Evolutionary conservation across 192 early-diverging fungal genomes (phyloP), one percentile per base, ranked within the genome.

Genomic region (Phlyctochytrium planicorne): DNA sequence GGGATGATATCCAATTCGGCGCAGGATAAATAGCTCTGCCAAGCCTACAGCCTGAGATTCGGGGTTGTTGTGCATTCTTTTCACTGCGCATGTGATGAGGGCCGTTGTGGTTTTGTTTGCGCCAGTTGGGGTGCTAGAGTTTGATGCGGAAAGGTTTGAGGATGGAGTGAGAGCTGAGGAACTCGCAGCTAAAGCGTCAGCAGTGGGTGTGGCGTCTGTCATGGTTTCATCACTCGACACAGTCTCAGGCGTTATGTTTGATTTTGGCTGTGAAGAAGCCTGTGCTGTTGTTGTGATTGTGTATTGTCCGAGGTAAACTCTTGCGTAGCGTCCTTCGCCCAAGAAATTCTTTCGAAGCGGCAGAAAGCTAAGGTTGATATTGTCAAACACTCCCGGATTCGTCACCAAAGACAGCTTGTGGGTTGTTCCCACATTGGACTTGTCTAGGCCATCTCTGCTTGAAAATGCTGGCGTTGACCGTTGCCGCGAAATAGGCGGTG

Each of bases 281-380:
- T n/a, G n/a, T n/a, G n/a, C n/a, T n/a, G n/a, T 67, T 34, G 52
- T 29, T 37, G 59, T 68, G 6, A 71, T 30, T 3, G 67, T 75
- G 60, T 82, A 84, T 6, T 72, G 65, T 1, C 76, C 80, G 2
- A 65, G 31, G 57, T 68, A 85, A 6, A 85, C 83, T 63, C 59
- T 59, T 17, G 79, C 69, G 47, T 81, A 81, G 2, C 79, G 50
- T 1, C 83, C 83, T 37, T 85, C 69, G 6, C 83, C 83, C 2
- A 85, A 68, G 68, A 79, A 82, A 61, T 85, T 82, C 50, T 73
- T 78, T 17, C 25, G 34, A n/a, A 77, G 74, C 16, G 83, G 83
- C 14, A 85, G 66, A 60, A 80, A 85, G 1, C 63, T 70, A 0
- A 85, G 57, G 29, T 72, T 65, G 37, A 80, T 72, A 57, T 67